Base-by-base conservation (phyloP, 2,329 filamentous ascomycete species). In the Nothophoma quercina region DNA sequence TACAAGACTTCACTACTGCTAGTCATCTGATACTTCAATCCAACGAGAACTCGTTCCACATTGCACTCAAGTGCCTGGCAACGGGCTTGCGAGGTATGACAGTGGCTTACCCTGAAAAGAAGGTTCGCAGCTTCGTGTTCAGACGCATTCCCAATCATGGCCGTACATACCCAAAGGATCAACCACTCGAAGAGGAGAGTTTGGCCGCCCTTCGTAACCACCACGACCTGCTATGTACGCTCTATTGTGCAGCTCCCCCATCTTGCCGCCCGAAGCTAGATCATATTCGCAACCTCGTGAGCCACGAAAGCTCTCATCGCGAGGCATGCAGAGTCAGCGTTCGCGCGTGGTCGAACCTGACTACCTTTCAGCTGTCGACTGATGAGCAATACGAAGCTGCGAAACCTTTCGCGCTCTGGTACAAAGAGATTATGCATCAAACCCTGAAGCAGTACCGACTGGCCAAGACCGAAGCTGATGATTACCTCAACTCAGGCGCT, bases 101-200 rank as follows among this genome's bases (percentile, higher is more conserved):
- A 12, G 48, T 67, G 15, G 47, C 74, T 0, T 82, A 83, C 58
- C 64, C 77, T 6, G 78, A 80, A 39, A 85, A 81, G 58, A 84
- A 81, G 63, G 77, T 86, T 41, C 77, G 78, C 13, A 82, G 82
- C 50, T 78, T 85, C 46, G 79, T 81, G 4, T 85, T 81, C 75
- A 79, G 85, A 19, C 76, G 83, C 19, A 76, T 85, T 25, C 85
- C 85, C 3, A 86, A 85, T 50, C 83, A 86, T 64, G 83, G 82
- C 4, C 80, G 83, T n/a, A 79, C 74, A 5, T 85, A 85, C 65
- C 82, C 79, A 1, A 87, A 86, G 63, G 84, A 87, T 22, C 74
- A 82, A 52, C 70, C 77, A 4, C 66, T 87, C 12, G 76, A 75
- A 23, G 76, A 80, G 45, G 76, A 79, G 49, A 83, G 84, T 56